Percentiles rank a stretch among this genome's conserved stretches.
These are phyloP conservation scores for Chrysanthemum lavandulifolium DNA, from an alignment of 129 eudicot genomes.

Conservation along the genomic window DNA sequence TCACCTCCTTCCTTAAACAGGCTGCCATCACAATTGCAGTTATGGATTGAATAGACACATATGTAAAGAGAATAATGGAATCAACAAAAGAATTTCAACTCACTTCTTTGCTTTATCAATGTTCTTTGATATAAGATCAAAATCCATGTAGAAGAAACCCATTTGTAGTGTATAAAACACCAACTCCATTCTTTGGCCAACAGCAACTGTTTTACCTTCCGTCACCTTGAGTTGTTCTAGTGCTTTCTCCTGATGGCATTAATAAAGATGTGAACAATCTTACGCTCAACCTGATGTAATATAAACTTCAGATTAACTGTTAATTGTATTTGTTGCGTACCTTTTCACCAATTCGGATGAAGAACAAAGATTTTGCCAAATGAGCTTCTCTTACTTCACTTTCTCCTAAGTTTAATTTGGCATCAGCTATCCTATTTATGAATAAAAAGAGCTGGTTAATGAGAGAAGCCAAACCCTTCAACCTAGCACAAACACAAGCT, in stretches of 20 bases:
- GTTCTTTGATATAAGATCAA: constrained; percentile 85
- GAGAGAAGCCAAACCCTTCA: not conserved
- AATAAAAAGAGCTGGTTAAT: constrained; percentile 7
- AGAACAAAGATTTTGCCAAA: constrained; percentile 89
- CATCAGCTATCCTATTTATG: constrained; percentile 75
- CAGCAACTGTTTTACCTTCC: constrained; percentile 93
- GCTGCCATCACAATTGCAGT: constrained; percentile 34
- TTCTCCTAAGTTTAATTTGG: constrained; percentile 96
- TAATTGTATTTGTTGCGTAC: constrained; percentile 1
- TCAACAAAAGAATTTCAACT: constrained; percentile 20
- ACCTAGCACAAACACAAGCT: not conserved
- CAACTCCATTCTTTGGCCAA: constrained; percentile 95
- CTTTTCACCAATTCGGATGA: constrained; percentile 81
- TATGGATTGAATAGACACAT: constrained; percentile 3
- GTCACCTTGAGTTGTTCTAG: constrained; percentile 88
- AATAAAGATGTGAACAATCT: constrained; percentile 1
- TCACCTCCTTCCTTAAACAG: constrained; percentile 98
- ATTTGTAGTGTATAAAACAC: constrained; percentile 85
- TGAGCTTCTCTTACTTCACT: constrained; percentile 99
- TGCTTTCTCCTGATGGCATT: constrained; percentile 66
- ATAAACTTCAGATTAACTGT: not conserved
- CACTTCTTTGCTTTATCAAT: constrained; percentile 96
- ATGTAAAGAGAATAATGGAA: not conserved
- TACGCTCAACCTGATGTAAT: not conserved
- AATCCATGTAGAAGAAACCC: constrained; percentile 94